Conservation (phyloP, 2,329 filamentous ascomycete genomes). For the Ophiostoma australiae region DNA sequence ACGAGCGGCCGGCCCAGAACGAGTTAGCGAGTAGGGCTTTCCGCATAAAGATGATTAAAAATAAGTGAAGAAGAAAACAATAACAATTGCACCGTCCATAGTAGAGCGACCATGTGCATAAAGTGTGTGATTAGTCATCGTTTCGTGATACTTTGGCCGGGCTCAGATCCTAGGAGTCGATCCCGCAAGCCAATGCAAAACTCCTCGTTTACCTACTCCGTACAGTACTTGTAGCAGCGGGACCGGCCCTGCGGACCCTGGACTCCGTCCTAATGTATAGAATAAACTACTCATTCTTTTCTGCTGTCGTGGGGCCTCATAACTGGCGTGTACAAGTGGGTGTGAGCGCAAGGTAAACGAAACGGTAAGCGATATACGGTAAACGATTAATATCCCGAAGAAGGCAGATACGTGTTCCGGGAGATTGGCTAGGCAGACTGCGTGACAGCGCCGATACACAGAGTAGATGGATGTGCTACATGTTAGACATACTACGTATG, state of each 20-base stretch:
- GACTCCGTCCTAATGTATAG: not conserved
- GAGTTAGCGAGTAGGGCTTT: not conserved
- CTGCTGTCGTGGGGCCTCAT: not conserved
- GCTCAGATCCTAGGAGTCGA: not conserved
- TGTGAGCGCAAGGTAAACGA: not conserved
- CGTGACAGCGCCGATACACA: not conserved
- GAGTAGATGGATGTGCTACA: not conserved
- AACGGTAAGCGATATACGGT: not conserved
- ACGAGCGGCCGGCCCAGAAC: not conserved
- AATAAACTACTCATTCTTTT: no score
- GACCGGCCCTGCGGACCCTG: not conserved
- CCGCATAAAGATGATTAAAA: not conserved
- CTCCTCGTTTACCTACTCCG: not conserved
- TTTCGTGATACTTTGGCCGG: not conserved
- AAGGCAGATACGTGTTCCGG: not conserved
- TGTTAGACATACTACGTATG: no score
- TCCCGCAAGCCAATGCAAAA: not conserved
- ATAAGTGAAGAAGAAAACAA: not conserved
- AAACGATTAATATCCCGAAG: not conserved
- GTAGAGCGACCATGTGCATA: not conserved
- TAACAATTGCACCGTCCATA: not conserved
- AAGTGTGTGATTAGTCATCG: not conserved
- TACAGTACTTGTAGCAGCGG: slow-evolving; percentile 1
- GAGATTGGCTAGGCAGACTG: not conserved
- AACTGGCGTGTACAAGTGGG: not conserved